Conservation (phyloP, 345 rosid genomes). For the Eutrema yunnanense region DNA sequence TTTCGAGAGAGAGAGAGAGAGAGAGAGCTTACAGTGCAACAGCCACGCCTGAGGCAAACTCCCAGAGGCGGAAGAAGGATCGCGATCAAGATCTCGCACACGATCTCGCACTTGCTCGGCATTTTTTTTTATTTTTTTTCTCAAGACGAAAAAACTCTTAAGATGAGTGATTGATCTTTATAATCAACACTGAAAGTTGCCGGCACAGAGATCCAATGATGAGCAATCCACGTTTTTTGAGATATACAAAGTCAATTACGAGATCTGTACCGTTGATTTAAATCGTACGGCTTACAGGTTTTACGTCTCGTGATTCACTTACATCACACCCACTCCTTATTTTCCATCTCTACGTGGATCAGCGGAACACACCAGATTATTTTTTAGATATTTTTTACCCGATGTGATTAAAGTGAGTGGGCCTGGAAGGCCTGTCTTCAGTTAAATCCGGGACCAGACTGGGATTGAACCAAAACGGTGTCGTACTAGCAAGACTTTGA, state of each 20-base stretch:
- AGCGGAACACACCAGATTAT: background rate
- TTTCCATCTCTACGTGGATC: background rate
- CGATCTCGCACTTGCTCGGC: conserved; percentile 57
- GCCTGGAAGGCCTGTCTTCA: conserved; percentile 1
- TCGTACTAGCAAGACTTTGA: background rate
- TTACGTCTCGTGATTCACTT: background rate
- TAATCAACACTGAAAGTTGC: background rate
- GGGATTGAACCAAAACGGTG: background rate
- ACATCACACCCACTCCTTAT: background rate
- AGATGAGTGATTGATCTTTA: background rate
- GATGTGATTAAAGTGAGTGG: background rate
- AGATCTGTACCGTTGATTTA: conserved; percentile 15
- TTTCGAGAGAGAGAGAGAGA: background rate
- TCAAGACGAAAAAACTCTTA: background rate
- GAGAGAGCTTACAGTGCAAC: conserved; percentile 59
- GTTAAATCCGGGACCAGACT: background rate
- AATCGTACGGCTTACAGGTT: conserved; percentile 4
- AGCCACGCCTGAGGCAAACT: conserved; percentile 79
- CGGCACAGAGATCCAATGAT: background rate
- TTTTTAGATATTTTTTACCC: background rate
- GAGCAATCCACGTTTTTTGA: background rate
- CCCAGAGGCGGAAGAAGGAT: conserved; percentile 84
- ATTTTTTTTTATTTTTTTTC: conserved; percentile 26
- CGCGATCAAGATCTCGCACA: conserved; percentile 81
- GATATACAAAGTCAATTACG: background rate